Base-by-base conservation (phyloP, 768 basidiomycete genomes). In the Rhodotorula babjevae region DNA sequence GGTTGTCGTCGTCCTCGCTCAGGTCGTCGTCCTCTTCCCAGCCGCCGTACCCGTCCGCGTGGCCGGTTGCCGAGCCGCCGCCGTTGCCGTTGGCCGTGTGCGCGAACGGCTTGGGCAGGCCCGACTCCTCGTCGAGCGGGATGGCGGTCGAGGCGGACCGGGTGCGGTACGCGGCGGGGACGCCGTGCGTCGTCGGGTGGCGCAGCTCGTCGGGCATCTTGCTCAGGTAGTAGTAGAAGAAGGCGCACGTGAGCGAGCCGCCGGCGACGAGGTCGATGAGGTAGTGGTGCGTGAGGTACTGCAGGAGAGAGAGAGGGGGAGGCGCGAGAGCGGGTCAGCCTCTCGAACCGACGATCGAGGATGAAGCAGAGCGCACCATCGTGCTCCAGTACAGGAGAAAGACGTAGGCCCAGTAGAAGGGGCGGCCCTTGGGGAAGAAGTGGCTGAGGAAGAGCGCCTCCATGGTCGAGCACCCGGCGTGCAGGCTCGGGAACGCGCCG, bases 211-310 rank as follows among this genome's bases (percentile, higher is more conserved):
- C 72, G n/a, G 71, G 71, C 71, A 72, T 72, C 63, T 72, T 65
- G 72, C 49, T 42, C 33, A 76, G 66, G 67, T 73, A 73, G 56
- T 71, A 76, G 63, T 78, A 97, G 85, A 97, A 98, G 78, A 87
- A 88, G 29, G 86, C 85, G 50, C 89, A 88, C 60, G 94, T 89
- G 73, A 99, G 86, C 79, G 93, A 95, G 0, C 90, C 91, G 23
- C 96, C 96, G 18, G 88, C 91, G 61, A 93, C 91, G 79, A 97
- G 91, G 79, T 99, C 96, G 82, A 99, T 93, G 79, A 99, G 89
- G 84, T 98, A 98, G 83, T 98, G 95, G 81, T 96, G 93, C 8
- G 91, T 92, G 78, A 95, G 89, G 84, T 95, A 97, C 93, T 76
- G 68, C 21, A 21, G 8, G 18, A 2, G 5, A 1, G 29, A 0